phyloP scores from a whole-genome alignment of 768 basidiomycete species.

The Filobasidium floriforme region DNA sequence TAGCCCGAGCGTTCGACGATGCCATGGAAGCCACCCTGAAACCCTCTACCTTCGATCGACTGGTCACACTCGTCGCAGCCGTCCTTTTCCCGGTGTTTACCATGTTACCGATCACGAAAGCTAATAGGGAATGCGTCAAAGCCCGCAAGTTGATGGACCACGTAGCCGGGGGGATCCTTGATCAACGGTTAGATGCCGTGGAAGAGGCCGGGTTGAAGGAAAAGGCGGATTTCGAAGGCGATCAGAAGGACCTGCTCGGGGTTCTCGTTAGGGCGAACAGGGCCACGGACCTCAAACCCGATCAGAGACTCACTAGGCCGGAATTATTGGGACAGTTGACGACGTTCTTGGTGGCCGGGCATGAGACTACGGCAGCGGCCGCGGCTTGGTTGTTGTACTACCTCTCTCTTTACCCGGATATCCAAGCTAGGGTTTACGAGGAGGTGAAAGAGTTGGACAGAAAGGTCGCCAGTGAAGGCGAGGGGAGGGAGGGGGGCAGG shows the following conservation, averaged over 20 bases:
- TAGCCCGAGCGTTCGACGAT: constrained; percentile 60
- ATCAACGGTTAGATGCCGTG: constrained; percentile 71
- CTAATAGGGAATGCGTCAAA: constrained; percentile 56
- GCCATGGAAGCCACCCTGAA: constrained; percentile 29
- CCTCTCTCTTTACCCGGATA: constrained; percentile 59
- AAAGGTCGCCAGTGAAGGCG: constrained; percentile 34
- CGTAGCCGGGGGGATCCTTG: constrained; percentile 57
- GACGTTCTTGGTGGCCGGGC: constrained; percentile 74
- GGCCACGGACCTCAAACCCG: constrained; percentile 50
- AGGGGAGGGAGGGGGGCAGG: constrained; percentile 24
- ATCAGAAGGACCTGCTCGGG: constrained; percentile 67
- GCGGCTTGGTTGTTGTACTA: constrained; percentile 77
- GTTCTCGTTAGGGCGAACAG: constrained; percentile 79
- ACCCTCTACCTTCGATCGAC: constrained; percentile 46
- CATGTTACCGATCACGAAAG: constrained; percentile 55
- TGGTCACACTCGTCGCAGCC: constrained; percentile 53
- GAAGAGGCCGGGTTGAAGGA: constrained; percentile 40
- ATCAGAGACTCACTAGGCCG: constrained; percentile 71
- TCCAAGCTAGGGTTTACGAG: constrained; percentile 63
- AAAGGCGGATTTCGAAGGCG: constrained; percentile 51
- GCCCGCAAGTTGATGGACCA: constrained; percentile 68
- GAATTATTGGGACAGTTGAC: constrained; percentile 80
- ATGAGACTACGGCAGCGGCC: constrained; percentile 74
- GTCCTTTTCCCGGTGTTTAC: constrained; percentile 55
- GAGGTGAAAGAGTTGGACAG: constrained; percentile 53